phyloP scores from a whole-genome alignment of 2,329 filamentous ascomycete species.

The Fusarium sambucinum region DNA sequence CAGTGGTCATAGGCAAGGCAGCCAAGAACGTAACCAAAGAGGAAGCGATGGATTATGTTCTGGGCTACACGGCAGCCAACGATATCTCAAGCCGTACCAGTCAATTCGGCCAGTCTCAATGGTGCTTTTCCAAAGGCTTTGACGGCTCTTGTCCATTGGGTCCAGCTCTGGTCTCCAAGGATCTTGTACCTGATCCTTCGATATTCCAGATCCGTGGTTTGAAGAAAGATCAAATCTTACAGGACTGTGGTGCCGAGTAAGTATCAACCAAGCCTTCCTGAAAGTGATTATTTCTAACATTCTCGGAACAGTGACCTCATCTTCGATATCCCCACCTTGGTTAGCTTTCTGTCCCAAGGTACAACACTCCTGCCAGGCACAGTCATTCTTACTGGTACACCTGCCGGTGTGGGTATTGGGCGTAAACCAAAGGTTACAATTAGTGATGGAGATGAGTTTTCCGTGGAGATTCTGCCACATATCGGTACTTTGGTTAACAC shows the following conservation, averaged over 20 bases:
- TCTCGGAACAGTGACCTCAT: constrained; percentile 61
- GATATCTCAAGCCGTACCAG: constrained; percentile 63
- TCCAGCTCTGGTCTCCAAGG: constrained; percentile 62
- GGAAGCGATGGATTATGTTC: constrained; percentile 68
- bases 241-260: constrained; percentile 55
- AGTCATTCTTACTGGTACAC: constrained; percentile 59
- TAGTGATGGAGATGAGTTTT: constrained; percentile 56
- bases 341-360: constrained; percentile 58
- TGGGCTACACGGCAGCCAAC: constrained; percentile 73
- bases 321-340: constrained; percentile 61
- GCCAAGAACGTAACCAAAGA: constrained; percentile 66
- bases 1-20: constrained; percentile 64
- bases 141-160: constrained; percentile 65
- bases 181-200: constrained; percentile 57
- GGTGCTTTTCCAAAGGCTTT: constrained; percentile 67
- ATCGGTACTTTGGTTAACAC: constrained; percentile 57
- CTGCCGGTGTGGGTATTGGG: constrained; percentile 56
- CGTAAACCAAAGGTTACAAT: constrained; percentile 54
- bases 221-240: constrained; percentile 64
- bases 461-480: constrained; percentile 57
- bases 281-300: background rate
- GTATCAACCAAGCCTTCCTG: background rate
- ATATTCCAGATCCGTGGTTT: constrained; percentile 57
- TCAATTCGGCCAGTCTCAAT: constrained; percentile 41
- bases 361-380: constrained; percentile 58